A percentile compares a stretch with the other conserved stretches of the same genome.
These are phyloP conservation scores for Bacidia rubella DNA, from an alignment of 495 filamentous ascomycete species.

Conservation along the genomic window DNA sequence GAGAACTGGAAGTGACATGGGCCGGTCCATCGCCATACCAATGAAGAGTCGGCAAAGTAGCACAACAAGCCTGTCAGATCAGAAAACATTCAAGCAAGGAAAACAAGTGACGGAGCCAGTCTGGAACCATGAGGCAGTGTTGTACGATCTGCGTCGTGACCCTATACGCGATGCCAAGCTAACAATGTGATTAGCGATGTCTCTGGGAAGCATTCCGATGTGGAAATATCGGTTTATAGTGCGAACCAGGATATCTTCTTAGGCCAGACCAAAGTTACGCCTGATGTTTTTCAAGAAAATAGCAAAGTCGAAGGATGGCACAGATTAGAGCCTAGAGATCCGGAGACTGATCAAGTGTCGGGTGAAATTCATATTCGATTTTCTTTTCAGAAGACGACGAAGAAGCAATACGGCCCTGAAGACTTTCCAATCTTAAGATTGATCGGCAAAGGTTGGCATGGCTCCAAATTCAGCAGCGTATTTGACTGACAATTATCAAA, in stretches of 20 bases:
- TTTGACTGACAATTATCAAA: conserved; percentile 13
- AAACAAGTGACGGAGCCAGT: conserved; percentile 72
- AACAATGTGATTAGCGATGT: conserved; percentile 56
- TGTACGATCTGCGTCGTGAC: conserved; percentile 39
- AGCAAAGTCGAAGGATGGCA: conserved; percentile 74
- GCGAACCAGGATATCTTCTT: conserved; percentile 77
- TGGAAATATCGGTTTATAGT: conserved; percentile 88
- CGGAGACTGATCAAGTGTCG: conserved; percentile 54
- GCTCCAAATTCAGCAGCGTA: not conserved
- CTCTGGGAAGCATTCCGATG: conserved; percentile 76
- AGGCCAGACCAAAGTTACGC: conserved; percentile 71
- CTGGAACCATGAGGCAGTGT: conserved; percentile 90
- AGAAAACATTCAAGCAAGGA: conserved; percentile 50
- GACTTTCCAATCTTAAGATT: conserved; percentile 93
- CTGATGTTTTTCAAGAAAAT: conserved; percentile 52
- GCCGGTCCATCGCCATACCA: conserved; percentile 82
- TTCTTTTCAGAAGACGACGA: conserved; percentile 75
- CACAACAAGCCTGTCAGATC: conserved; percentile 66
- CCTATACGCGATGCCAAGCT: conserved; percentile 4
- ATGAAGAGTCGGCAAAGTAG: conserved; percentile 94
- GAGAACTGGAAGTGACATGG: conserved; percentile 58
- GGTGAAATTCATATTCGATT: conserved; percentile 88
- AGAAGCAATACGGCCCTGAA: conserved; percentile 87
- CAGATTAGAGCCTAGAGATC: conserved; percentile 53
- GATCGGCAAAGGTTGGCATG: conserved; percentile 66